Evolutionary conservation across 176 grass and related monocot species (phyloP).

Genomic region (Avena eriantha): DNA sequence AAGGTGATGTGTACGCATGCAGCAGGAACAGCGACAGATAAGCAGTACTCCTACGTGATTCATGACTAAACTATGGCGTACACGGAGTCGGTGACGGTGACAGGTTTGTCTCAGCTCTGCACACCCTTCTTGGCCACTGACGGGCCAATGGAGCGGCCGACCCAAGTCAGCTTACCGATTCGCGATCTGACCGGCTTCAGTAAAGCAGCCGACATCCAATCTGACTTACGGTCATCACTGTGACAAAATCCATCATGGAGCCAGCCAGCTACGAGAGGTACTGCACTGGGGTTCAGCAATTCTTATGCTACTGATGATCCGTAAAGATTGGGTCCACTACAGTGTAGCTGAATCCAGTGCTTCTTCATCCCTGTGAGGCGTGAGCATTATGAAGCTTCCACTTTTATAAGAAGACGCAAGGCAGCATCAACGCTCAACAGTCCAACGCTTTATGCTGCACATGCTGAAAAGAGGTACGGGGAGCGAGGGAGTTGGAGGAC

Average conservation of each 20-base stretch:
- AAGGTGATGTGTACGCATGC: constrained; percentile 26
- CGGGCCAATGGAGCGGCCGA: background rate
- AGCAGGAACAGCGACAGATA: background rate
- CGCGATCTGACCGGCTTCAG: background rate
- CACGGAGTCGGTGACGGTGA: constrained; percentile 20
- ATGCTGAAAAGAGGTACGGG: constrained; percentile 21
- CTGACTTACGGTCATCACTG: background rate
- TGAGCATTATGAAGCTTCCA: constrained; percentile 33
- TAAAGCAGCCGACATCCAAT: background rate
- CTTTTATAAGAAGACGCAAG: constrained; percentile 6
- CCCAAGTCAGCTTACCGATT: background rate
- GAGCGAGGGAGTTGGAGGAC: constrained; percentile 30
- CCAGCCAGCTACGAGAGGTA: background rate
- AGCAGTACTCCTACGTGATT: background rate
- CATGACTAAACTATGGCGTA: constrained; percentile 22
- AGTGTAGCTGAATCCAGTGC: background rate
- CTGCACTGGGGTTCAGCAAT: background rate
- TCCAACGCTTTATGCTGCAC: constrained; percentile 26
- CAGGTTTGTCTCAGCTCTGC: background rate
- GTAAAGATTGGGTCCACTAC: background rate
- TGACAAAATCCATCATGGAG: background rate
- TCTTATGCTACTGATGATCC: background rate
- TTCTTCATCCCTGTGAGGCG: background rate
- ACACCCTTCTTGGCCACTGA: background rate
- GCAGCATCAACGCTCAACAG: background rate